These are phyloP conservation scores for Puccinellia tenuiflora DNA, from an alignment of 176 grass and related monocot species.

Conservation along the genomic window DNA sequence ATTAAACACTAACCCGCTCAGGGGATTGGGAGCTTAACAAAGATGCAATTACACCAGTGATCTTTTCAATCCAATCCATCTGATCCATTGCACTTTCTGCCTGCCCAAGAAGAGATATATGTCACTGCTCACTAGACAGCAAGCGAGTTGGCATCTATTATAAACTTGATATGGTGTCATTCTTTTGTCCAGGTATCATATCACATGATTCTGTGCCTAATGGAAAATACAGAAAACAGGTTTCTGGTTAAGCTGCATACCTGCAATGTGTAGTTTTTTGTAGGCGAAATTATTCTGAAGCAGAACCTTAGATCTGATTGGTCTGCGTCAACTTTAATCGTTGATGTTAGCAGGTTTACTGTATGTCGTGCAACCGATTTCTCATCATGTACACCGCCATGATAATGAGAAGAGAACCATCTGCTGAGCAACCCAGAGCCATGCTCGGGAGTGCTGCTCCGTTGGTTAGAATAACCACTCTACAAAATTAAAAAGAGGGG, in stretches of 20 bases:
- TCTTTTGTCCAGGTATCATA: background rate
- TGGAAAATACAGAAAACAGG: background rate
- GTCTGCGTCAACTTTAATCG: constrained; percentile 93
- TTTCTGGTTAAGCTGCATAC: constrained; percentile 24
- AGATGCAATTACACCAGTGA: constrained; percentile 96
- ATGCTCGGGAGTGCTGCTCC: constrained; percentile 72
- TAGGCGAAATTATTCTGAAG: constrained; percentile 94
- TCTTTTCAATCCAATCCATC: constrained; percentile 99
- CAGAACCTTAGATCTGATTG: constrained; percentile 96
- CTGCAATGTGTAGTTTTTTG: constrained; percentile 99
- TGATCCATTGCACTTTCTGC: constrained; percentile 98
- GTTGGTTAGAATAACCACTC: constrained; percentile 76
- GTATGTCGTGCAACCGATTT: constrained; percentile 97
- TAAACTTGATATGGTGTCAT: background rate
- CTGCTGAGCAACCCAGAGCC: constrained; percentile 87
- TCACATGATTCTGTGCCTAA: background rate
- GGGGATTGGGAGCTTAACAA: constrained; percentile 95
- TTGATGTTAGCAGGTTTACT: constrained; percentile 95
- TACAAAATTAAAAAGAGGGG: constrained; percentile 26
- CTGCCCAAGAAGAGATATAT: constrained; percentile 35
- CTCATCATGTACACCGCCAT: constrained; percentile 90
- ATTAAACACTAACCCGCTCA: constrained; percentile 62
- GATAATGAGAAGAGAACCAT: constrained; percentile 99
- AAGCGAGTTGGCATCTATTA: constrained; percentile 22
- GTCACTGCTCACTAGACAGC: constrained; percentile 17